Percentiles rank a stretch among this genome's conserved stretches.
phyloP scores from a whole-genome alignment of 2,329 filamentous ascomycete genomes.

The Beauveria varroae region DNA sequence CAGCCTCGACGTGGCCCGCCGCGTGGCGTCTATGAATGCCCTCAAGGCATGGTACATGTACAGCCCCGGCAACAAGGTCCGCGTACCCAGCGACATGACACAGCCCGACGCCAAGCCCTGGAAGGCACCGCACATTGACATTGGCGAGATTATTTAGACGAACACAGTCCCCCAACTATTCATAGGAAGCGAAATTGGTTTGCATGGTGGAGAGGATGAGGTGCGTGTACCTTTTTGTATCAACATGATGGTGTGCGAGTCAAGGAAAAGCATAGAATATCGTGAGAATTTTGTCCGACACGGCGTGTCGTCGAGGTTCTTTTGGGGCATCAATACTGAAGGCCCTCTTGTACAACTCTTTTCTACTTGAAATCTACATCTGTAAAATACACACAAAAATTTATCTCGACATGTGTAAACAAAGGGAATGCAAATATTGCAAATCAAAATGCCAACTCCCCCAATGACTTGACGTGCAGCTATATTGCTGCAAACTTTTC shows the following conservation, averaged over 20 bases:
- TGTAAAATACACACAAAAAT: constrained; percentile 29
- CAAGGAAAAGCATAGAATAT: background rate
- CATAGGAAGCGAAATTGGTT: constrained; percentile 1
- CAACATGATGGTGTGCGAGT: constrained; percentile 10
- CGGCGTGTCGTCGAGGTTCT: background rate
- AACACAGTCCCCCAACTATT: background rate
- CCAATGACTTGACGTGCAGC: background rate
- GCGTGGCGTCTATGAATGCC: constrained; percentile 73
- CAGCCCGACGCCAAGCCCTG: constrained; percentile 53
- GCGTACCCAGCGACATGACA: constrained; percentile 64
- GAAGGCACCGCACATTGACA: constrained; percentile 61
- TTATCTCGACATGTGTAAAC: constrained; percentile 14
- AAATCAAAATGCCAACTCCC: background rate
- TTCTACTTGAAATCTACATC: constrained; percentile 21
- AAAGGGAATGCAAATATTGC: constrained; percentile 23
- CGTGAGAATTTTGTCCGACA: background rate
- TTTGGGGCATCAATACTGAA: background rate
- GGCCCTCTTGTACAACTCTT: constrained; percentile 14
- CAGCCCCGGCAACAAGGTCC: constrained; percentile 60
- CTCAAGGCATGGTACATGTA: constrained; percentile 97
- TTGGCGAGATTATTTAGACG: constrained; percentile 56
- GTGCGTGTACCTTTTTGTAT: constrained; percentile 12
- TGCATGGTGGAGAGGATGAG: background rate
- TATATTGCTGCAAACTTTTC: background rate
- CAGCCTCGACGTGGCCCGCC: constrained; percentile 68